Conservation (phyloP, 176 grass and related monocot species). For the Oryza punctata region DNA sequence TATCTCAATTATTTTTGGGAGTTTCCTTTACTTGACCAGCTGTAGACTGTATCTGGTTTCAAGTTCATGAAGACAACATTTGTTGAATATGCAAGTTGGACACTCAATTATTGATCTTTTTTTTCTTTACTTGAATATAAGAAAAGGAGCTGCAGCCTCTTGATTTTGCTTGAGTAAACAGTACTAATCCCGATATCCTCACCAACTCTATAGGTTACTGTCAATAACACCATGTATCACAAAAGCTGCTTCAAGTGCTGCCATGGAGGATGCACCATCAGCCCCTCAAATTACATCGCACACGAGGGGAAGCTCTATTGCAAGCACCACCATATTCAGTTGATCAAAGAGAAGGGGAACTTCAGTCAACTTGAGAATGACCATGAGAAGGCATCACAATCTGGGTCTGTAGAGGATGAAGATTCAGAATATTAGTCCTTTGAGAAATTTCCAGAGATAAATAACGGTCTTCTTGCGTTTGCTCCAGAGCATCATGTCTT, state of each 20-base stretch:
- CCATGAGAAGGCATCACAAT: conserved; percentile 48
- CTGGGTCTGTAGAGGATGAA: conserved; percentile 64
- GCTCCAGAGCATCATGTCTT: conserved; percentile 26
- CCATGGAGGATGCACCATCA: conserved; percentile 96
- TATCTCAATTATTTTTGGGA: conserved; percentile 15
- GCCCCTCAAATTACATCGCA: conserved; percentile 97
- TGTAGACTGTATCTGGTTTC: conserved; percentile 18
- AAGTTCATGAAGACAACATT: background rate
- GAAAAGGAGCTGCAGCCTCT: conserved; percentile 9
- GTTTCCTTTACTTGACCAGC: conserved; percentile 20
- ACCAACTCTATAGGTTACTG: conserved; percentile 66
- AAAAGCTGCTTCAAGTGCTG: conserved; percentile 99
- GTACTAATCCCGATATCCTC: background rate
- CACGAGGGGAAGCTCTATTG: conserved; percentile 98
- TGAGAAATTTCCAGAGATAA: conserved; percentile 31
- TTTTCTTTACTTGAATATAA: too few relatives aligned
- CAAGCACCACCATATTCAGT: conserved; percentile 91
- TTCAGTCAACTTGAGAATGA: conserved; percentile 90
- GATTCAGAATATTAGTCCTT: conserved; percentile 42
- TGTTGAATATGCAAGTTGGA: conserved; percentile 7
- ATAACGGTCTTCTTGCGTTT: conserved; percentile 50
- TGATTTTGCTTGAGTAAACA: conserved; percentile 15
- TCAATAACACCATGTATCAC: conserved; percentile 83
- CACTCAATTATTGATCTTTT: conserved; percentile 27
- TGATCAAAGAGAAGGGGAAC: conserved; percentile 96